Conservation (phyloP, 2,329 filamentous ascomycete genomes). For the Calonectria crousiana region DNA sequence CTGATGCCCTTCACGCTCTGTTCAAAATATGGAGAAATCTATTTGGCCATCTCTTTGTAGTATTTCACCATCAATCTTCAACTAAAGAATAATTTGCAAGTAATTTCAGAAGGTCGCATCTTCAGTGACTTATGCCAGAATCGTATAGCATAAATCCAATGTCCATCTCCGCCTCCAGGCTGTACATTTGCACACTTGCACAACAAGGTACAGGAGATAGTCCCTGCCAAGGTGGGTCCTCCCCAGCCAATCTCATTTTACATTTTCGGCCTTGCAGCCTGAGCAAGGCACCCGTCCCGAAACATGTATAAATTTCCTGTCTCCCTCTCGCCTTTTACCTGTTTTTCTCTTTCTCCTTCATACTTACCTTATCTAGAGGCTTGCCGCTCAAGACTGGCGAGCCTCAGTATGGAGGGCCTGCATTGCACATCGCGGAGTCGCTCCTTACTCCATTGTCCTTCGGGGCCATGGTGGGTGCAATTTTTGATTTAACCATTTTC, state of each 20-base stretch:
- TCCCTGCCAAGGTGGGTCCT: neutral
- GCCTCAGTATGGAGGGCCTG: conserved; percentile 61
- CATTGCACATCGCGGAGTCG: conserved; percentile 68
- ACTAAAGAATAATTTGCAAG: neutral
- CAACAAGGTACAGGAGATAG: neutral
- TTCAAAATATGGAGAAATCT: neutral
- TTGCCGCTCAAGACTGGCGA: conserved; percentile 58
- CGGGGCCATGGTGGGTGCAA: conserved; percentile 66
- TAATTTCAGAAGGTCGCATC: neutral
- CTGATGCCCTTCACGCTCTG: neutral
- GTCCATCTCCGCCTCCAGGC: neutral
- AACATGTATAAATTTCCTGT: conserved; percentile 49
- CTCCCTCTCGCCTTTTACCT: conserved; percentile 19
- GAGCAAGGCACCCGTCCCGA: neutral
- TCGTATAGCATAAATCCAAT: neutral
- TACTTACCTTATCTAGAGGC: conserved; percentile 65
- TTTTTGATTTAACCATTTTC: conserved; percentile 66
- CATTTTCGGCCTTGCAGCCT: conserved; percentile 20
- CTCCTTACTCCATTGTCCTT: conserved; percentile 64
- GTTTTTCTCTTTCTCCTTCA: conserved; percentile 57
- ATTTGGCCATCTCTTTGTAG: neutral
- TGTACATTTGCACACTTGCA: neutral
- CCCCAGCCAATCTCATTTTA: conserved; percentile 17
- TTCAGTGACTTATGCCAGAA: neutral
- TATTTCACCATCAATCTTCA: neutral